Evolutionary conservation across 192 early-diverging fungal species (phyloP).

Genomic region (Entomortierella beljakovae): DNA sequence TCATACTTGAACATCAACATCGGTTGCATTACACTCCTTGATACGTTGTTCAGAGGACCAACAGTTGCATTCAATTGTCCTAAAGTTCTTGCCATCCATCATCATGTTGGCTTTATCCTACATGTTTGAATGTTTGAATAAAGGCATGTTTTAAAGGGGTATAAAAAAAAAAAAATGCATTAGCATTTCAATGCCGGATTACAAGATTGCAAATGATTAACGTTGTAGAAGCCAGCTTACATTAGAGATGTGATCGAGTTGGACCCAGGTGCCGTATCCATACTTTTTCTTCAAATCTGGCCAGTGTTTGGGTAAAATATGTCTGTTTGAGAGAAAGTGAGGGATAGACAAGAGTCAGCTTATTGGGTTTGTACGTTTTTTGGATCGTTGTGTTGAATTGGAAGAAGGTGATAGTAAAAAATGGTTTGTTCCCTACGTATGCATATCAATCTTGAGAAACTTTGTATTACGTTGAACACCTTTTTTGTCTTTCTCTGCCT

Average conservation of each 20-base stretch:
- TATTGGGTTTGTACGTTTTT: background rate
- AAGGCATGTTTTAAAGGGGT: background rate
- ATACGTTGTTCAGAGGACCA: conserved; percentile 72
- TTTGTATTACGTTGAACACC: conserved; percentile 48
- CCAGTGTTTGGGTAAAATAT: conserved; percentile 72
- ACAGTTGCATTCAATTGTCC: conserved; percentile 77
- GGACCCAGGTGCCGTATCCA: conserved; percentile 65
- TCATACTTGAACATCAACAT: conserved; percentile 67
- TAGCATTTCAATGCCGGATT: background rate
- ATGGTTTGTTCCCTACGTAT: conserved; percentile 44
- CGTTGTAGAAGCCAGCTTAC: conserved; percentile 26
- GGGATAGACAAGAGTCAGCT: background rate
- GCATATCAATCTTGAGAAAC: conserved; percentile 64
- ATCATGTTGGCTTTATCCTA: conserved; percentile 73
- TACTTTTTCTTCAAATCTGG: conserved; percentile 72
- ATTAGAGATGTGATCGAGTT: conserved; percentile 55
- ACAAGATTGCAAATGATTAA: too few relatives aligned
- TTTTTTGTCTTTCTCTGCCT: conserved; percentile 49
- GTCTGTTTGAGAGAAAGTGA: conserved; percentile 44
- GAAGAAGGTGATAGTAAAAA: background rate
- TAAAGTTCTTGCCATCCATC: conserved; percentile 76
- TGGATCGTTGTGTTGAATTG: background rate
- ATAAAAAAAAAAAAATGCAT: conserved; percentile 1
- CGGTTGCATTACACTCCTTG: conserved; percentile 62
- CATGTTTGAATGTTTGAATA: background rate